Evolutionary conservation across 441 rosid species (phyloP).

Genomic region (Syzygium syzygioides): DNA sequence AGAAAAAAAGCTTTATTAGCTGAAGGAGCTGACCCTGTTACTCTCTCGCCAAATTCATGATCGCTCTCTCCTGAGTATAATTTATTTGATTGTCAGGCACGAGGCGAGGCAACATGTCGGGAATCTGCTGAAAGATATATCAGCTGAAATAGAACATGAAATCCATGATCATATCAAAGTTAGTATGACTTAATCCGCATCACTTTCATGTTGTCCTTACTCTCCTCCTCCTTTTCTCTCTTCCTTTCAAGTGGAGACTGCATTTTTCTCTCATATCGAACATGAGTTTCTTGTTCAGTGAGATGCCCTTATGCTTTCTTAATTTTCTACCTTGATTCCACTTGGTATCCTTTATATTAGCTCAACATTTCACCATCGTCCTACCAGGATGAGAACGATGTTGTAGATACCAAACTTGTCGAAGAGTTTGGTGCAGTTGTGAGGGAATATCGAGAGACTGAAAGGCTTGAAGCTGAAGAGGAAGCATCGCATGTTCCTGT

Average conservation of each 20-base stretch:
- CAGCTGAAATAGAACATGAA: slow-evolving; percentile 85
- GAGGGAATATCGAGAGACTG: slow-evolving; percentile 88
- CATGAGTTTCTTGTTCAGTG: neutral
- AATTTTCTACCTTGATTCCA: neutral
- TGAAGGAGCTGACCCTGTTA: neutral
- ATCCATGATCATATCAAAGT: slow-evolving; percentile 62
- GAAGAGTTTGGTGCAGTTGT: slow-evolving; percentile 85
- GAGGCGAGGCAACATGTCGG: slow-evolving; percentile 69
- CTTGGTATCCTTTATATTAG: neutral
- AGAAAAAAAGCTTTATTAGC: neutral
- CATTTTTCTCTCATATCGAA: neutral
- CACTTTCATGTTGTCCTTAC: neutral
- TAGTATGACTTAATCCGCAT: slow-evolving; percentile 34
- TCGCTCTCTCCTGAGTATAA: neutral
- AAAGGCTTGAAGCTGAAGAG: slow-evolving; percentile 80
- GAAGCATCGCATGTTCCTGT: slow-evolving; percentile 82
- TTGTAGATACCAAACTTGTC: slow-evolving; percentile 86
- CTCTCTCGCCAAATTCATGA: neutral
- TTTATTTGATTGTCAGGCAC: slow-evolving; percentile 32
- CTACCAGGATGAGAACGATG: slow-evolving; percentile 70
- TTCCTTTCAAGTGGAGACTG: neutral
- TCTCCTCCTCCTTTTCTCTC: neutral
- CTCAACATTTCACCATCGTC: neutral
- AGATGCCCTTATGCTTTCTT: neutral
- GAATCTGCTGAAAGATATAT: slow-evolving; percentile 78